phyloP scores from a whole-genome alignment of 2,329 filamentous ascomycete genomes.

The Neofusicoccum sp. region DNA sequence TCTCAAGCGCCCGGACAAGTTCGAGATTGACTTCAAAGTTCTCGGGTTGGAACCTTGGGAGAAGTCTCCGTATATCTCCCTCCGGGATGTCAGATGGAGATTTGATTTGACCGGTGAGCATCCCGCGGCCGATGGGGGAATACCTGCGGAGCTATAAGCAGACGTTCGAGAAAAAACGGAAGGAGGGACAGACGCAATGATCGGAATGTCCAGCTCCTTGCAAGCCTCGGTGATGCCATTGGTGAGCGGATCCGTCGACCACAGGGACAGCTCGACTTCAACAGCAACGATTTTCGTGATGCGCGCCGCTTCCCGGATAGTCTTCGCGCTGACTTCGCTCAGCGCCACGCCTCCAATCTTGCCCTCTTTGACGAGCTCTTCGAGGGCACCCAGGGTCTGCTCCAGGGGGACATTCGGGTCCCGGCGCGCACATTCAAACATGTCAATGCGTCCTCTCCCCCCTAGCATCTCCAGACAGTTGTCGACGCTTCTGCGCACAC shows the following conservation, averaged over 20 bases:
- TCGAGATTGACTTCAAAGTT: slow-evolving; percentile 66
- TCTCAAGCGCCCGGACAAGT: slow-evolving; percentile 58
- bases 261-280: slow-evolving; percentile 61
- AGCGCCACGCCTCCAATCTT: slow-evolving; percentile 48
- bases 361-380: slow-evolving; percentile 37
- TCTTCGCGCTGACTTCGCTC: slow-evolving; percentile 45
- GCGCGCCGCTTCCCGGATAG: slow-evolving; percentile 48
- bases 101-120: slow-evolving; percentile 40
- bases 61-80: slow-evolving; percentile 46
- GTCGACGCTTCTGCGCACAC: background rate
- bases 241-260: slow-evolving; percentile 55
- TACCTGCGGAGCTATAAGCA: slow-evolving; percentile 36
- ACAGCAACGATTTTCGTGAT: slow-evolving; percentile 57
- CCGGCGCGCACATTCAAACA: background rate
- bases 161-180: slow-evolving; percentile 47
- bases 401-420: background rate
- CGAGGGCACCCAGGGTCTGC: slow-evolving; percentile 12
- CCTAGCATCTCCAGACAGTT: background rate
- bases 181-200: slow-evolving; percentile 64
- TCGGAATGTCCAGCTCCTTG: slow-evolving; percentile 63
- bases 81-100: slow-evolving; percentile 57
- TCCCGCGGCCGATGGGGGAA: slow-evolving; percentile 57
- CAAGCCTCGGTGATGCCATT: slow-evolving; percentile 60
- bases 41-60: slow-evolving; percentile 63
- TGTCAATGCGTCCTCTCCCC: background rate